A percentile compares a stretch with the other conserved stretches of the same genome.
Conservation (phyloP, 2,329 filamentous ascomycete genomes). For the Phoma sp. region DNA sequence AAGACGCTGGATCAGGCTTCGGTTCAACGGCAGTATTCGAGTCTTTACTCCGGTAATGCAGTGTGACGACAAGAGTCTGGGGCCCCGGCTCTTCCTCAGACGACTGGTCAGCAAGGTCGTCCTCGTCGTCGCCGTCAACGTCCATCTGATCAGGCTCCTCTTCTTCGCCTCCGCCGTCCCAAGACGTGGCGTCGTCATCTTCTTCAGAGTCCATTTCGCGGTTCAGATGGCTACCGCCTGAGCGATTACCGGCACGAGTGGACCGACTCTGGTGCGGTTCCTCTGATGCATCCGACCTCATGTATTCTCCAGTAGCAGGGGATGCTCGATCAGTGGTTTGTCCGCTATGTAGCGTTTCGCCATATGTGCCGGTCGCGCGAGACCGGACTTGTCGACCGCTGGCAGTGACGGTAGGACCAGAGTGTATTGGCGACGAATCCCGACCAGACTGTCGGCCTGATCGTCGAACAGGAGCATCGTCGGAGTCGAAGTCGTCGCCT, state of each 20-base stretch:
- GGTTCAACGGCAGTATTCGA: background rate
- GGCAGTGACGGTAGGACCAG: constrained; percentile 73
- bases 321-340: constrained; percentile 53
- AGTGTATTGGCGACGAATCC: constrained; percentile 73
- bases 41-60: constrained; percentile 51
- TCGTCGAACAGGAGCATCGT: constrained; percentile 67
- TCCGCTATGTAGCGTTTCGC: constrained; percentile 65
- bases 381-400: constrained; percentile 86
- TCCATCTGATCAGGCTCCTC: constrained; percentile 66
- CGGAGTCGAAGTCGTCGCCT: constrained; percentile 80
- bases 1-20: background rate
- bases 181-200: constrained; percentile 68
- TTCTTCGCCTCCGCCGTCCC: constrained; percentile 73
- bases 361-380: constrained; percentile 66
- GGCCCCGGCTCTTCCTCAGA: constrained; percentile 46
- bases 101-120: constrained; percentile 37
- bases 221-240: constrained; percentile 31
- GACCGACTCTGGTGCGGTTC: constrained; percentile 56
- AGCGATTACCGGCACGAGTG: constrained; percentile 43
- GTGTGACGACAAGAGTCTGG: constrained; percentile 75
- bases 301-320: constrained; percentile 52
- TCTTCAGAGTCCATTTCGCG: constrained; percentile 65
- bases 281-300: constrained; percentile 54
- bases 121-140: constrained; percentile 64
- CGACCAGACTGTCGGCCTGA: constrained; percentile 73